These are phyloP conservation scores for Fragilaria radians DNA, from an alignment of 108 stramenopile species.

Conservation along the genomic window DNA sequence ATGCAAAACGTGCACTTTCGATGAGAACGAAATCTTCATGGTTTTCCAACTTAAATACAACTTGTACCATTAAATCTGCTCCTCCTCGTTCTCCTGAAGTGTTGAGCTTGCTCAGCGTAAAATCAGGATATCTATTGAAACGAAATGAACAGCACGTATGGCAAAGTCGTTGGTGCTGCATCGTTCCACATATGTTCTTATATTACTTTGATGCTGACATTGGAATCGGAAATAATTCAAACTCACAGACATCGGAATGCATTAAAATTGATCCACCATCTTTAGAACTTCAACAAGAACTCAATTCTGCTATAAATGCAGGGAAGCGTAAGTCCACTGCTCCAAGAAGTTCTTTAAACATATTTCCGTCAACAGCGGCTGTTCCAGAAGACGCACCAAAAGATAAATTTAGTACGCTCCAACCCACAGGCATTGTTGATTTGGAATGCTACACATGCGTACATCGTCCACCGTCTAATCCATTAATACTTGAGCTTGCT, in stretches of 20 bases:
- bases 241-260: no score
- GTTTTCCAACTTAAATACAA: constrained; percentile 82
- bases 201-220: constrained; percentile 92
- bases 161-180: constrained; percentile 92
- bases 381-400: not conserved
- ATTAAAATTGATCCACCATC: constrained; percentile 4
- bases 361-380: not conserved
- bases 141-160: constrained; percentile 91
- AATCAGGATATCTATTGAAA: constrained; percentile 88
- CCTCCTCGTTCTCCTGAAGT: constrained; percentile 83
- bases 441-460: constrained; percentile 90
- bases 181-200: constrained; percentile 92
- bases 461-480: constrained; percentile 57
- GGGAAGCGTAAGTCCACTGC: constrained; percentile 44
- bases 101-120: constrained; percentile 54
- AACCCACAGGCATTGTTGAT: constrained; percentile 92
- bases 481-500: constrained; percentile 67
- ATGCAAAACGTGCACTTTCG: constrained; percentile 79
- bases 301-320: constrained; percentile 61
- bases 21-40: constrained; percentile 63
- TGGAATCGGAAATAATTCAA: constrained; percentile 24
- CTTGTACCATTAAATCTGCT: constrained; percentile 87
- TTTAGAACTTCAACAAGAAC: constrained; percentile 51
- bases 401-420: constrained; percentile 26
- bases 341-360: not conserved